Conservation (phyloP, 352 stramenopile genomes). For the Pythium insidiosum region DNA sequence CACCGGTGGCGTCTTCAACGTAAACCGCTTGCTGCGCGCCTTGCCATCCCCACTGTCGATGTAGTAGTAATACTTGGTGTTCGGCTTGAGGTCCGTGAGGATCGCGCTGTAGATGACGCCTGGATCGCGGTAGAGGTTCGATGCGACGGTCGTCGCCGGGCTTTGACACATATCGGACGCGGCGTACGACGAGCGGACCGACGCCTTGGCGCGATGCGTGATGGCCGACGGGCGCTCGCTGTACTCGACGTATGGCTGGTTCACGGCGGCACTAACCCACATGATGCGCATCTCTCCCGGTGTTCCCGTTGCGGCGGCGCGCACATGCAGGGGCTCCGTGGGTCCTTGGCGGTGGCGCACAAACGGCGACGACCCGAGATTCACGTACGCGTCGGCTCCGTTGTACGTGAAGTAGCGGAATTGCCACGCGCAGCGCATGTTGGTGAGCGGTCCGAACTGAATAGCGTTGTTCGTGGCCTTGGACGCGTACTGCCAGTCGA, state of each 20-base stretch:
- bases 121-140: slow-evolving; percentile 14
- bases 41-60: slow-evolving; percentile 2
- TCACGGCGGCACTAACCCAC: slow-evolving; percentile 13
- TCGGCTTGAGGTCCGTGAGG: slow-evolving; percentile 8
- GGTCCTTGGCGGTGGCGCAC: slow-evolving; percentile 6
- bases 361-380: slow-evolving; percentile 3
- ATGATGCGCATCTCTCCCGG: slow-evolving; percentile 12
- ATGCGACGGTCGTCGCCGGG: slow-evolving; percentile 11
- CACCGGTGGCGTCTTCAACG: slow-evolving; percentile 5
- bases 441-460: not conserved
- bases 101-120: slow-evolving; percentile 13
- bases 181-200: slow-evolving; percentile 5
- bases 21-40: slow-evolving; percentile 5
- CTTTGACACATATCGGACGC: slow-evolving; percentile 22
- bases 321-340: slow-evolving; percentile 17
- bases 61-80: slow-evolving; percentile 16
- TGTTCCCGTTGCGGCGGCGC: slow-evolving; percentile 11
- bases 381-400: too few relatives aligned
- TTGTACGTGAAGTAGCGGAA: slow-evolving; percentile 5
- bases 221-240: not conserved
- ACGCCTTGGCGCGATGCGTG: not conserved
- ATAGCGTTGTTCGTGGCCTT: not conserved
- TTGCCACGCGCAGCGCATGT: slow-evolving; percentile 4
- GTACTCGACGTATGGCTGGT: slow-evolving; percentile 6
- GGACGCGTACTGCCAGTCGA: slow-evolving; percentile 4